A percentile compares a stretch with the other conserved stretches of the same genome.
Conservation (phyloP, 345 rosid genomes). For the Noccaea caerulescens region DNA sequence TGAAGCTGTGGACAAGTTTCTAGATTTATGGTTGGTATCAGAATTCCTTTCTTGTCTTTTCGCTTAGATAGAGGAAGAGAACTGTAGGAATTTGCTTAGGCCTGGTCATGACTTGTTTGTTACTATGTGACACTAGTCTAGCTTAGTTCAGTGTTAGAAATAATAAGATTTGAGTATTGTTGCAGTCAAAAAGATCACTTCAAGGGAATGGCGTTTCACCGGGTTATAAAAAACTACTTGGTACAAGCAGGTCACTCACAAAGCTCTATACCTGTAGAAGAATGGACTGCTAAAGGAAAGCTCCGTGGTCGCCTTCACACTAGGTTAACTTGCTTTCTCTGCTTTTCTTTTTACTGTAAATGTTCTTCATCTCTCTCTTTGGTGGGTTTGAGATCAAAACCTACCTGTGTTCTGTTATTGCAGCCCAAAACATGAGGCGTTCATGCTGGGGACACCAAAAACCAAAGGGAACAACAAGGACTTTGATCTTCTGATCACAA, state of each 20-base stretch:
- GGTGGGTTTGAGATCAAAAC: not conserved
- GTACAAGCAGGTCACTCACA: conserved; percentile 79
- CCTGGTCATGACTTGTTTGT: conserved; percentile 10
- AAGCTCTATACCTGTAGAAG: conserved; percentile 63
- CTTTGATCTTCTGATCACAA: conserved; percentile 75
- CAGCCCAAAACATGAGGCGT: conserved; percentile 85
- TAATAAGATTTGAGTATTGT: conserved; percentile 22
- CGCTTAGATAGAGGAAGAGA: not conserved
- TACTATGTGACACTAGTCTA: not conserved
- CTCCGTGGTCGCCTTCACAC: conserved; percentile 65
- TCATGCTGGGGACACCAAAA: conserved; percentile 80
- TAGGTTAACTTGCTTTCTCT: conserved; percentile 52
- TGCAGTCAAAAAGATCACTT: conserved; percentile 84
- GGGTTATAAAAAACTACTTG: conserved; percentile 80
- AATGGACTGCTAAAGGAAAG: conserved; percentile 83
- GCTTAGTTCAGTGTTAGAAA: conserved; percentile 8
- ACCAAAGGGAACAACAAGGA: conserved; percentile 54
- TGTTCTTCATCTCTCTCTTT: not conserved
- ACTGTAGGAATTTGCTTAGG: conserved; percentile 5
- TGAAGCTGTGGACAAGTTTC: conserved; percentile 74
- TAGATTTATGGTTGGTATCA: conserved; percentile 66
- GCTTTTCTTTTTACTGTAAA: not conserved
- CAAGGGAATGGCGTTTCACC: conserved; percentile 82
- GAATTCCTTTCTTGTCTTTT: conserved; percentile 2
- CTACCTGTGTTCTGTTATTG: not conserved